Evolutionary conservation across 1,284 basidiomycete genomes (phyloP).

Genomic region (Boletus mariae): DNA sequence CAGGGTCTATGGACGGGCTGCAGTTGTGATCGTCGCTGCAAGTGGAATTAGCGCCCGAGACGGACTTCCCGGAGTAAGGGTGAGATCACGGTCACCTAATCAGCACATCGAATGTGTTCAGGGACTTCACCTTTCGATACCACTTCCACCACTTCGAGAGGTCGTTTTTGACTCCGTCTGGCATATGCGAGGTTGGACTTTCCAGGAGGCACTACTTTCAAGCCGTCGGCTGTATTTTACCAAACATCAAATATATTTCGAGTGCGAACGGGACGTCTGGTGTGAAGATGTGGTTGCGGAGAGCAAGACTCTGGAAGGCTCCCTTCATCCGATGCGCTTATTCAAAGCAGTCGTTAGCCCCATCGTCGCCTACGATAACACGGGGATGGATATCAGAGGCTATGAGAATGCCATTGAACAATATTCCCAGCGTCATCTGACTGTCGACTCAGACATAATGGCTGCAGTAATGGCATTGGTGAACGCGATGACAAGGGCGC

Average conservation of each 20-base stretch:
- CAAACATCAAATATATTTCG: slow-evolving; percentile 20
- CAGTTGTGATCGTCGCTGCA: neutral
- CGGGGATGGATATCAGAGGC: neutral
- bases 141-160: slow-evolving; percentile 2
- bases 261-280: slow-evolving; percentile 15
- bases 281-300: slow-evolving; percentile 22
- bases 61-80: neutral
- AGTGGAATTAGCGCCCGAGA: neutral
- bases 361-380: neutral
- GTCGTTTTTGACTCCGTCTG: slow-evolving; percentile 9
- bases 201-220: slow-evolving; percentile 21
- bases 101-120: slow-evolving; percentile 1
- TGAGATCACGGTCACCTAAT: neutral
- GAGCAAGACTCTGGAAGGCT: slow-evolving; percentile 2
- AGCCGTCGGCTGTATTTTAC: slow-evolving; percentile 23
- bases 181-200: slow-evolving; percentile 25
- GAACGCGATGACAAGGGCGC: slow-evolving; percentile 13
- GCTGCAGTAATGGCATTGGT: slow-evolving; percentile 14
- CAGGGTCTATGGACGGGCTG: neutral
- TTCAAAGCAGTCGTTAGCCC: neutral
- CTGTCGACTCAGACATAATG: slow-evolving; percentile 17
- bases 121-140: slow-evolving; percentile 13
- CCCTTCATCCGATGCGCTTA: slow-evolving; percentile 7
- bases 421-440: slow-evolving; percentile 17
- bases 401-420: slow-evolving; percentile 7